A percentile compares a stretch with the other conserved stretches of the same genome.
Evolutionary conservation across 73 alveolate genomes (phyloP).

Genomic region (Effrenium voratum): DNA sequence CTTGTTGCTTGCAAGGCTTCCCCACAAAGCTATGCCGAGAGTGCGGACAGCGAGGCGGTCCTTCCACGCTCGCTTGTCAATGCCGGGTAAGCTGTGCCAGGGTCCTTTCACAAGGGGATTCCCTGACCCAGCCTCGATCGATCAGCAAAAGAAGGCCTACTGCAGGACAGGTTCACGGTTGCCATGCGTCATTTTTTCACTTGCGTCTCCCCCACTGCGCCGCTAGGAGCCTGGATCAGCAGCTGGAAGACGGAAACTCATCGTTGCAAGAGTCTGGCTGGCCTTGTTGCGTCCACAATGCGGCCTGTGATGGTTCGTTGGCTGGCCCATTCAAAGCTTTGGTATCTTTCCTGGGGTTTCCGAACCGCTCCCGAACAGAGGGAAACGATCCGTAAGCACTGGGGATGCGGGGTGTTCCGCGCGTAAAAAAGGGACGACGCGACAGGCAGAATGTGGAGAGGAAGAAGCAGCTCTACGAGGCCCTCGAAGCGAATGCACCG

Average conservation of each 20-base stretch:
- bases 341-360: too few relatives aligned
- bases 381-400: too few relatives aligned
- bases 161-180: slow-evolving; percentile 14
- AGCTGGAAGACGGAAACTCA: slow-evolving; percentile 78
- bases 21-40: neutral
- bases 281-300: neutral
- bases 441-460: slow-evolving; percentile 76
- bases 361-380: too few relatives aligned
- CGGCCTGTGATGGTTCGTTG: neutral
- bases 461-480: slow-evolving; percentile 85
- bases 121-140: slow-evolving; percentile 73
- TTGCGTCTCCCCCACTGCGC: neutral
- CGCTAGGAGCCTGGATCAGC: slow-evolving; percentile 52
- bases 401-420: too few relatives aligned
- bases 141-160: slow-evolving; percentile 61
- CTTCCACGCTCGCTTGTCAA: neutral
- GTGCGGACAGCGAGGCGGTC: neutral
- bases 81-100: neutral
- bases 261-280: slow-evolving; percentile 38
- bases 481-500: neutral
- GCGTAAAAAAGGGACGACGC: neutral
- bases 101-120: slow-evolving; percentile 78
- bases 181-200: too few relatives aligned
- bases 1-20: neutral
- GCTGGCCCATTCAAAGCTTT: neutral